These are phyloP conservation scores for Colletotrichum musae DNA, from an alignment of 2,329 filamentous ascomycete genomes.

Conservation along the genomic window DNA sequence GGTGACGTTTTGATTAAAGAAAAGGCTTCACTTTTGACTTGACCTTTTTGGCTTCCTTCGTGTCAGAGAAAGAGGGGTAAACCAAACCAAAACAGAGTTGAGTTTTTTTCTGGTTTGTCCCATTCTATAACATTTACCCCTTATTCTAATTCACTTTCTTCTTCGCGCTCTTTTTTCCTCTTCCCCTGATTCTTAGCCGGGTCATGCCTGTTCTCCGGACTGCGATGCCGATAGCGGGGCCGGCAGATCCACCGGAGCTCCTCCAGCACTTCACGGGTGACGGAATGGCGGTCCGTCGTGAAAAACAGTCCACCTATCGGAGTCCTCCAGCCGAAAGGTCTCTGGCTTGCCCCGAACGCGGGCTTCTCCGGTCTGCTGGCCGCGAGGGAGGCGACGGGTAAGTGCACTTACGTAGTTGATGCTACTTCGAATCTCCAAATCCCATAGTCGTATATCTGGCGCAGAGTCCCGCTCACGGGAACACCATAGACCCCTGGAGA, in stretches of 20 bases:
- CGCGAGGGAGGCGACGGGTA: background rate
- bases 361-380: background rate
- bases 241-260: slow-evolving; percentile 18
- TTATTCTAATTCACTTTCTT: slow-evolving; percentile 23
- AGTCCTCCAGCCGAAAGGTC: background rate
- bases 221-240: background rate
- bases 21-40: background rate
- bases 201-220: slow-evolving; percentile 21
- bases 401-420: slow-evolving; percentile 3
- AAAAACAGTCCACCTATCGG: slow-evolving; percentile 16
- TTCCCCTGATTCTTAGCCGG: background rate
- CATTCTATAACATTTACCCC: slow-evolving; percentile 9
- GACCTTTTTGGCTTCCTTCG: background rate
- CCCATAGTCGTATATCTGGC: background rate
- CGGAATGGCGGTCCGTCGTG: slow-evolving; percentile 9
- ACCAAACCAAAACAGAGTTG: background rate
- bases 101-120: slow-evolving; percentile 1
- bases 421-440: background rate
- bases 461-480: background rate
- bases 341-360: background rate
- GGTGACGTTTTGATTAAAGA: background rate
- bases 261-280: background rate
- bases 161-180: background rate
- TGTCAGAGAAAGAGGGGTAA: background rate
- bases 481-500: background rate